A percentile compares a stretch with the other conserved stretches of the same genome.
Evolutionary conservation across 176 grass and related monocot genomes (phyloP).

Genomic region (Triticum turgidum): DNA sequence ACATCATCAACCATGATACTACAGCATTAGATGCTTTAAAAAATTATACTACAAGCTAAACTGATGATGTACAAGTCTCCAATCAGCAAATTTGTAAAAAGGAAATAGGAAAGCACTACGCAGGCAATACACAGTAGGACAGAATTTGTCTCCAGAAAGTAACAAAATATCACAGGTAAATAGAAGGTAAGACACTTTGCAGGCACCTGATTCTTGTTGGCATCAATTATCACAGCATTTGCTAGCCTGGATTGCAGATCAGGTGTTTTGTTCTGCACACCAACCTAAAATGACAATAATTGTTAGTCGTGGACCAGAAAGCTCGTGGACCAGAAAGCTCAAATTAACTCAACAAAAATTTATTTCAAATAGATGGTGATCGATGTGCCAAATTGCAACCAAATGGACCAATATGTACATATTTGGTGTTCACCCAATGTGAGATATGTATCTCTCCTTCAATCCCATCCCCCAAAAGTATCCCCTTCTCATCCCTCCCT

Average conservation of each 20-base stretch:
- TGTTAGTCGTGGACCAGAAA: constrained; percentile 17
- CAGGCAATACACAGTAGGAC: neutral
- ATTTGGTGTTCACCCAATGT: neutral
- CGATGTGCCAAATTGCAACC: constrained; percentile 11
- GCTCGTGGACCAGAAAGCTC: neutral
- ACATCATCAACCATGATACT: constrained; percentile 12
- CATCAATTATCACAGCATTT: constrained; percentile 79
- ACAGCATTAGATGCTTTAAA: neutral
- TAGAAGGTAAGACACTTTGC: neutral
- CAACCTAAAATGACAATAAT: constrained; percentile 57
- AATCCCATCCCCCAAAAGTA: neutral
- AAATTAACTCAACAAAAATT: constrained; percentile 17
- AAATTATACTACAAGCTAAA: neutral
- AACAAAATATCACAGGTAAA: neutral
- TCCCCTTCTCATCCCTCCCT: neutral
- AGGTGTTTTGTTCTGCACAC: constrained; percentile 73
- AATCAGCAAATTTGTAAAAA: constrained; percentile 20
- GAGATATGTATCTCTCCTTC: neutral
- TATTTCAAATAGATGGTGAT: neutral
- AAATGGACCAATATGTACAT: neutral
- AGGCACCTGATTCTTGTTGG: constrained; percentile 92
- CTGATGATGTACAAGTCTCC: neutral
- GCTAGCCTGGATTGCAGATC: constrained; percentile 69
- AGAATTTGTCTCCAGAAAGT: constrained; percentile 20
- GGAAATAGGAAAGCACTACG: neutral